These are phyloP conservation scores for Gracilaria domingensis DNA, from an alignment of 23 red algal genomes.

Conservation along the genomic window DNA sequence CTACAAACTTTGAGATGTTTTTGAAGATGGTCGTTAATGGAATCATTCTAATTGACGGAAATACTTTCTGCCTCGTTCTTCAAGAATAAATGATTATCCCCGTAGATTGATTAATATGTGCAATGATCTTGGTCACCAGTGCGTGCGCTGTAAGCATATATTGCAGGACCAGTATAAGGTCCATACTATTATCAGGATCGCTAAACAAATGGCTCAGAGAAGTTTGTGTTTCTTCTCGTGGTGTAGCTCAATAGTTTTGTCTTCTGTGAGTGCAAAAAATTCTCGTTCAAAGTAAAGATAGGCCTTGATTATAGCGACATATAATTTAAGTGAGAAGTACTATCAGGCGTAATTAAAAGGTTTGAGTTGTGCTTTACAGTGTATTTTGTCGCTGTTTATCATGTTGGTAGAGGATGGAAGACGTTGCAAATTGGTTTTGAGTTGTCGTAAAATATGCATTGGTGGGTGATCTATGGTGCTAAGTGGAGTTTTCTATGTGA, in stretches of 20 bases:
- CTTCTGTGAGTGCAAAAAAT: background rate
- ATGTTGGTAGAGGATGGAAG: background rate
- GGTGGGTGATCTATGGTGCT: too few species aligned
- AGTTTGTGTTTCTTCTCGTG: background rate
- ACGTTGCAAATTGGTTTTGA: too few species aligned
- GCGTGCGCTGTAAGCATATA: background rate
- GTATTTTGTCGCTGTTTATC: background rate
- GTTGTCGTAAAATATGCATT: background rate
- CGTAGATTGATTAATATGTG: background rate
- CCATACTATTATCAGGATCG: background rate
- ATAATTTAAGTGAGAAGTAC: background rate
- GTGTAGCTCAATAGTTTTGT: background rate
- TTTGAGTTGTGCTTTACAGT: background rate
- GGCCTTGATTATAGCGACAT: background rate
- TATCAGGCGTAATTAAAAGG: background rate
- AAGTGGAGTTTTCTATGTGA: too few species aligned
- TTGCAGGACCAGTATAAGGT: background rate
- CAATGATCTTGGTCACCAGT: background rate
- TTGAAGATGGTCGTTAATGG: background rate
- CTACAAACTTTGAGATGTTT: background rate
- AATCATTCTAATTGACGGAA: background rate
- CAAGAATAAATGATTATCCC: background rate
- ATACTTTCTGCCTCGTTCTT: background rate
- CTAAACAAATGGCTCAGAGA: background rate
- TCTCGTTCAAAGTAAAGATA: background rate